Base-by-base conservation (phyloP, 768 basidiomycete species). In the Boletus rufocinnamomeus region DNA sequence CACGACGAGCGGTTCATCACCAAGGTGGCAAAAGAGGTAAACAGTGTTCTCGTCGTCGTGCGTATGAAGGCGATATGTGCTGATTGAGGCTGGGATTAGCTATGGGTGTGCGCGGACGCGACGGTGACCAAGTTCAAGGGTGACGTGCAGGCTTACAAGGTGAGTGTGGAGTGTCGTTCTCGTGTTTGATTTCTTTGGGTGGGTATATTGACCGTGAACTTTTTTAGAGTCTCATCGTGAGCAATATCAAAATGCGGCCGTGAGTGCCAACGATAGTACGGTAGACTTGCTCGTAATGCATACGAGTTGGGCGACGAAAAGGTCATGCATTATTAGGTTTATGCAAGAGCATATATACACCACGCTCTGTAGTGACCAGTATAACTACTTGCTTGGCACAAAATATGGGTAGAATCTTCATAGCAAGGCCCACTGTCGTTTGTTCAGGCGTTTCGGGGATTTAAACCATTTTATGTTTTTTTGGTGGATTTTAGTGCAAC, bases 1-100 rank as follows among this genome's bases (percentile, higher is more conserved):
- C 95, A 97, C 83, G 95, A 98, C 80, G 94, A 96, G 70, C 79
- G 93, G 51, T 98, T 96, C 72, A 96, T 95, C 66, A 95, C 93
- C 17, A 87, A 85, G 17, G 93, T 95, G 21, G 89, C 92, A 5
- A 86, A 84, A 71, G 88, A 94, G 80, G 92, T 91, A 63, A 56
- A 54, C 1, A 13, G 0, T 17, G 5, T 47, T 27, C 14, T 34
- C 10, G 9, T 53, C 19, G 21, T 21, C 10, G 11, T 11, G 4
- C 8, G 14, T 14, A 27, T 6, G 49, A 40, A 47, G 1, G 23
- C 5, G 10, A n/a, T 11, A 6, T 41, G 57, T 41, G 57, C 63
- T 58, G 56, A 59, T 49, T 43, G 11, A 40, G 62, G 43, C 4
- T 52, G 2, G 8, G 17, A 28, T 67, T 68, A 95, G 91, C 82